phyloP scores from a whole-genome alignment of 495 filamentous ascomycete genomes.

The Penicillium robsamsonii region DNA sequence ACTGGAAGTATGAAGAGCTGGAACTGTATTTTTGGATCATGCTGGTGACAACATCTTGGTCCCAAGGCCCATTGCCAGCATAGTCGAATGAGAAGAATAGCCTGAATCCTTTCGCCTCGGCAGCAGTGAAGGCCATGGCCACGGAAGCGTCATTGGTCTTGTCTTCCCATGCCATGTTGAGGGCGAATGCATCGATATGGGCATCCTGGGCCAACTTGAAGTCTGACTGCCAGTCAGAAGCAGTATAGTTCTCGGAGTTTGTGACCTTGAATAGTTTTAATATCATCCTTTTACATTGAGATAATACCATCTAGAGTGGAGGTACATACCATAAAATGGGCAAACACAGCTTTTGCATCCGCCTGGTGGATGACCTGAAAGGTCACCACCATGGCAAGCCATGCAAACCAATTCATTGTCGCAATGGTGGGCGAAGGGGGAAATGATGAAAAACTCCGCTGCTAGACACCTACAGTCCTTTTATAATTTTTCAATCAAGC shows the following conservation, averaged over 20 bases:
- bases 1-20: constrained; percentile 52
- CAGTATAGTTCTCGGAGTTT: constrained; percentile 29
- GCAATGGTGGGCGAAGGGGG: background rate
- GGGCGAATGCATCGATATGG: no score
- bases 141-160: no score
- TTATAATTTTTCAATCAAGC: no score
- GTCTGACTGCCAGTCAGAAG: constrained; percentile 47
- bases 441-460: no score
- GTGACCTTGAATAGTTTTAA: constrained; percentile 17
- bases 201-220: no score
- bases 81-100: constrained; percentile 75
- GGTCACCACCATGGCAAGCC: background rate
- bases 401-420: constrained; percentile 1
- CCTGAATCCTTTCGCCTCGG: constrained; percentile 44
- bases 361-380: constrained; percentile 1
- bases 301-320: background rate
- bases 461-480: no score
- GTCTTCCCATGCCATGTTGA: no score
- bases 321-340: constrained; percentile 8
- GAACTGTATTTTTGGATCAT: constrained; percentile 56
- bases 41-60: constrained; percentile 47
- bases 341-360: constrained; percentile 7
- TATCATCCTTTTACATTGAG: background rate
- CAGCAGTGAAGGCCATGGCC: no score
- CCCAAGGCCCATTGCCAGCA: constrained; percentile 56